Conservation (phyloP, 352 stramenopile genomes). For the Aphanomyces astaci region DNA sequence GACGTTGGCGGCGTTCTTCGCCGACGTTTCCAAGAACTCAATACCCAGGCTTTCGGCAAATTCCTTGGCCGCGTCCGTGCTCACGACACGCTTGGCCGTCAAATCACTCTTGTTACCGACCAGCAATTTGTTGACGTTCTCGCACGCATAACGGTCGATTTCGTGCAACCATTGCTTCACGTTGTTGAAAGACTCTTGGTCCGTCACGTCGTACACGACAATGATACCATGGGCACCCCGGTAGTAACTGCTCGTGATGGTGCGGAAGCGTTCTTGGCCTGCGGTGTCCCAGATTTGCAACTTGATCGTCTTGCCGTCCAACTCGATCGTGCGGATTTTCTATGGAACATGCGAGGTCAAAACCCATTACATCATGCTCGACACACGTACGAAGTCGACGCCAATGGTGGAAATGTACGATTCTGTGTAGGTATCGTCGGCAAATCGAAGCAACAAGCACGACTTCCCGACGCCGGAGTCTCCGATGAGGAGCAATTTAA, state of each 20-base stretch:
- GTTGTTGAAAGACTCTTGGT: conserved; percentile 98
- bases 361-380: neutral
- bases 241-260: conserved; percentile 99
- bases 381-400: conserved; percentile 96
- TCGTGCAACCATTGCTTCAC: conserved; percentile 99
- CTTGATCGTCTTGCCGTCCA: conserved; percentile 99
- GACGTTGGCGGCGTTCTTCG: conserved; percentile 98
- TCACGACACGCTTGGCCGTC: conserved; percentile 92
- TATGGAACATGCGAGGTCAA: conserved; percentile 27
- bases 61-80: conserved; percentile 94
- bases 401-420: conserved; percentile 99
- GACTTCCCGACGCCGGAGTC: conserved; percentile 98
- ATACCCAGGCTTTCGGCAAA: conserved; percentile 96
- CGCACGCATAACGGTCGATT: conserved; percentile 96
- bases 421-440: conserved; percentile 99
- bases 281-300: conserved; percentile 99
- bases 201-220: conserved; percentile 98
- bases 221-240: conserved; percentile 98
- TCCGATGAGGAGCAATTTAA: conserved; percentile 97
- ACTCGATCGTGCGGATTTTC: conserved; percentile 99
- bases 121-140: conserved; percentile 98
- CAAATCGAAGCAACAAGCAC: conserved; percentile 98
- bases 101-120: conserved; percentile 99
- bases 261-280: conserved; percentile 99
- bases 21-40: conserved; percentile 98